Conservation (phyloP, 2,329 filamentous ascomycete genomes). For the Zasmidium cellare region DNA sequence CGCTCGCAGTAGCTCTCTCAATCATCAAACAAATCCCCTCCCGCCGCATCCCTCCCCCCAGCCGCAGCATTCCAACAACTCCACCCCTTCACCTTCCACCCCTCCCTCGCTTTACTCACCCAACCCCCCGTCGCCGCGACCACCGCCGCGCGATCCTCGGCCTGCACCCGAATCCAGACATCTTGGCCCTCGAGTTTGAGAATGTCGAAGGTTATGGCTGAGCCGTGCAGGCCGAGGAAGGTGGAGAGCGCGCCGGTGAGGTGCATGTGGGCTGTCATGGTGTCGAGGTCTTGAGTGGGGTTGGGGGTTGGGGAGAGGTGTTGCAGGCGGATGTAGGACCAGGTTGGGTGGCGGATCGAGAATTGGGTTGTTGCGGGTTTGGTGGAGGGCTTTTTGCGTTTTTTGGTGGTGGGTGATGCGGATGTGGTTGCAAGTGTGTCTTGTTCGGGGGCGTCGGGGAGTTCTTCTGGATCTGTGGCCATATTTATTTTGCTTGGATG, state of each 20-base stretch:
- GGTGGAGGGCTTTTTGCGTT: constrained; percentile 20
- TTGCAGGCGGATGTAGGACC: constrained; percentile 45
- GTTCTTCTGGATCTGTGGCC: constrained; percentile 10
- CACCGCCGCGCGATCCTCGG: constrained; percentile 60
- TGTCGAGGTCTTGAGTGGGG: constrained; percentile 52
- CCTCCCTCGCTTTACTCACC: constrained; percentile 49
- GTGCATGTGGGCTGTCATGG: constrained; percentile 62
- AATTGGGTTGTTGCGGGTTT: constrained; percentile 31
- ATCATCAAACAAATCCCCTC: constrained; percentile 47
- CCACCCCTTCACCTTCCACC: constrained; percentile 55
- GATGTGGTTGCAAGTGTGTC: constrained; percentile 5
- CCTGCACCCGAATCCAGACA: constrained; percentile 66
- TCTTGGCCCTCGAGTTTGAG: constrained; percentile 59
- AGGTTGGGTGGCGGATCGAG: constrained; percentile 41
- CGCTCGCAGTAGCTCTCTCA: background rate
- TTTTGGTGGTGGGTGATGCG: constrained; percentile 14
- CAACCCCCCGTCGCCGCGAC: constrained; percentile 67
- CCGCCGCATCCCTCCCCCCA: constrained; percentile 52
- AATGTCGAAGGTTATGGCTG: constrained; percentile 68
- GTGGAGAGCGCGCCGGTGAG: constrained; percentile 64
- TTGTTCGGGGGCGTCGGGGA: constrained; percentile 12
- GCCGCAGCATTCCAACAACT: constrained; percentile 66
- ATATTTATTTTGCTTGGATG: background rate
- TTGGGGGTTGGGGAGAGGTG: constrained; percentile 28
- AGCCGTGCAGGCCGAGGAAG: constrained; percentile 70